These are phyloP conservation scores for Secale cereale DNA, from an alignment of 176 grass and related monocot genomes.

Conservation along the genomic window DNA sequence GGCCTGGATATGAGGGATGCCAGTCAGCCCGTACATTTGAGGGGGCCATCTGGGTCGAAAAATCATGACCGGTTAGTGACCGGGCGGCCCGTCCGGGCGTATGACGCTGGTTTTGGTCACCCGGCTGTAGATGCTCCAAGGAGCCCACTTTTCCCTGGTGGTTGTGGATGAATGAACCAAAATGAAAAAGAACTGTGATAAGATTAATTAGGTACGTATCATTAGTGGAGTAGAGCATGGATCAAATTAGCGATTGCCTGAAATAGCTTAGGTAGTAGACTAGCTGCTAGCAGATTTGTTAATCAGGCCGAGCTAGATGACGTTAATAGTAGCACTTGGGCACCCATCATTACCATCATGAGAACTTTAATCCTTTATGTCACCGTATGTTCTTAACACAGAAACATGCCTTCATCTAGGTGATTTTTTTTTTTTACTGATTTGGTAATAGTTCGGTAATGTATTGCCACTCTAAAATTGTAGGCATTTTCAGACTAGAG, in stretches of 20 bases:
- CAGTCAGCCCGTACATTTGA: no score
- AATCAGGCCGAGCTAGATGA: neutral
- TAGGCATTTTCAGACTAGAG: neutral
- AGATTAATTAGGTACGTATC: slow-evolving; percentile 16
- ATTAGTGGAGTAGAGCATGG: slow-evolving; percentile 17
- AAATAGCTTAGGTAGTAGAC: neutral
- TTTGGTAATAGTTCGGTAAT: neutral
- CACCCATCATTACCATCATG: neutral
- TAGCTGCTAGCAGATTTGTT: neutral
- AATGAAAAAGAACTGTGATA: neutral
- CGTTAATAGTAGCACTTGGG: neutral
- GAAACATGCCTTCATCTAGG: neutral
- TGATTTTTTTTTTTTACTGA: neutral
- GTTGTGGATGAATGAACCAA: neutral
- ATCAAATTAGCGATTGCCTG: neutral
- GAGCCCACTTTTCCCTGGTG: neutral
- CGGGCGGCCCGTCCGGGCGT: no score
- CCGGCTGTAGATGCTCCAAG: no score
- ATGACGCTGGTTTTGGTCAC: no score
- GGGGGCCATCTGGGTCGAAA: no score
- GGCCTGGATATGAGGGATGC: no score
- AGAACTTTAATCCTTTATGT: slow-evolving; percentile 16
- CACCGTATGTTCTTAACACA: no score
- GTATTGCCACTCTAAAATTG: neutral
- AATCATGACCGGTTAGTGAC: no score